phyloP scores from a whole-genome alignment of 495 filamentous ascomycete species.

The Neurospora tetraspora region DNA sequence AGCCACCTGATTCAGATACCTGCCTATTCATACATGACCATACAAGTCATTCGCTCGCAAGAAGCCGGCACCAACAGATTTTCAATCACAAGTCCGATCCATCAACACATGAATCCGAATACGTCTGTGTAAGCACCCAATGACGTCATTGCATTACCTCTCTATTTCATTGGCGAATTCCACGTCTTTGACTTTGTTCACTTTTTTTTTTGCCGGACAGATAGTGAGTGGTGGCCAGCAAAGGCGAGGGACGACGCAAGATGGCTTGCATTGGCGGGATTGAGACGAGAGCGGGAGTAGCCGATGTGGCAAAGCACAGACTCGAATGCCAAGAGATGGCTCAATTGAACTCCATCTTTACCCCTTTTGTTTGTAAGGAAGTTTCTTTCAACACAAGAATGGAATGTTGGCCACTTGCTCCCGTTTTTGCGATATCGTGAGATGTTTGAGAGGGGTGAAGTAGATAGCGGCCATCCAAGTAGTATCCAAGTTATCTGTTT shows the following conservation, averaged over 20 bases:
- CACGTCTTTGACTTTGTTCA: too few species aligned
- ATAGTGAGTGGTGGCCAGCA: too few species aligned
- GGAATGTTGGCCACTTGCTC: too few species aligned
- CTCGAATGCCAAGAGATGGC: not conserved
- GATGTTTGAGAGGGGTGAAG: not conserved
- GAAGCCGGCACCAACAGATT: not conserved
- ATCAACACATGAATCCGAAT: not conserved
- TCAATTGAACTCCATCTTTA: too few species aligned
- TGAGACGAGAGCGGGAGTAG: not conserved
- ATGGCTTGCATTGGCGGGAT: not conserved
- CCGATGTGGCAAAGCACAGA: not conserved
- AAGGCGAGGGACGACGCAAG: too few species aligned
- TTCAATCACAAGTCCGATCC: not conserved
- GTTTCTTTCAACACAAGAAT: not conserved
- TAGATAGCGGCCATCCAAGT: not conserved
- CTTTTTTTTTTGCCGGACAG: too few species aligned
- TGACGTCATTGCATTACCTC: not conserved
- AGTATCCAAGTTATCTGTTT: too few species aligned
- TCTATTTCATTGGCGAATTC: not conserved
- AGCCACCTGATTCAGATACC: not conserved
- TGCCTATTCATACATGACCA: not conserved
- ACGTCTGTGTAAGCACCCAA: not conserved
- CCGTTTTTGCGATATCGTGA: not conserved
- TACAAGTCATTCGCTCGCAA: not conserved
- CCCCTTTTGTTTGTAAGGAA: not conserved